Conservation (phyloP, 805 yeast species). For the Candida arabinofermentans region DNA sequence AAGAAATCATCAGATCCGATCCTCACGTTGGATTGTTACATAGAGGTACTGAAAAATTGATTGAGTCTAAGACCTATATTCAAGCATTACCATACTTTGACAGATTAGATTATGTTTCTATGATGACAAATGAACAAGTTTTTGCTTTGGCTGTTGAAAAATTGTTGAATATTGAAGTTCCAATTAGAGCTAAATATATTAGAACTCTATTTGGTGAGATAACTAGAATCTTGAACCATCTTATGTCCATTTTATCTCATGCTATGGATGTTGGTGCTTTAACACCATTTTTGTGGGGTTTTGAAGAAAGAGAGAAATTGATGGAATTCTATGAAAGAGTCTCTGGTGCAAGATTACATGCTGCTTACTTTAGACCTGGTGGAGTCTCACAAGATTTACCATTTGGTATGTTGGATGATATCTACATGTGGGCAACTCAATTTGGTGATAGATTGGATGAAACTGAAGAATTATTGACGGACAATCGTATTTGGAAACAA, state of each 20-base stretch:
- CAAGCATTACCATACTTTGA: conserved; percentile 89
- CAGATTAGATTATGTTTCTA: conserved; percentile 76
- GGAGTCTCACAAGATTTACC: conserved; percentile 90
- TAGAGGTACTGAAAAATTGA: conserved; percentile 85
- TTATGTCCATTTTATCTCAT: conserved; percentile 82
- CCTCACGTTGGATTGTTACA: conserved; percentile 88
- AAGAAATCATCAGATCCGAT: conserved; percentile 80
- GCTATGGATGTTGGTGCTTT: conserved; percentile 95
- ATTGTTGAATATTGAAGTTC: conserved; percentile 78
- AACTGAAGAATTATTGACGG: conserved; percentile 83
- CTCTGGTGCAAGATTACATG: conserved; percentile 84
- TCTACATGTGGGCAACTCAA: conserved; percentile 95
- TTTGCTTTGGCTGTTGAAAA: conserved; percentile 82
- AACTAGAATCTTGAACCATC: conserved; percentile 77
- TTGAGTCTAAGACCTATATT: conserved; percentile 80
- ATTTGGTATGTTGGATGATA: conserved; percentile 80
- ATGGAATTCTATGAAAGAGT: conserved; percentile 93
- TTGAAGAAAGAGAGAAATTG: conserved; percentile 88
- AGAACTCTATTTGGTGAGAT: conserved; percentile 85
- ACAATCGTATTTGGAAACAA: conserved; percentile 88
- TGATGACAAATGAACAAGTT: conserved; percentile 90
- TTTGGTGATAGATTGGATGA: conserved; percentile 91
- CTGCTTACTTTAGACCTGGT: conserved; percentile 88
- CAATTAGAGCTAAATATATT: conserved; percentile 78
- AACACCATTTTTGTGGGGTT: conserved; percentile 92